Evolutionary conservation across 192 early-diverging fungal species (phyloP).

Genomic region (Rhizoclosmatium globosum): DNA sequence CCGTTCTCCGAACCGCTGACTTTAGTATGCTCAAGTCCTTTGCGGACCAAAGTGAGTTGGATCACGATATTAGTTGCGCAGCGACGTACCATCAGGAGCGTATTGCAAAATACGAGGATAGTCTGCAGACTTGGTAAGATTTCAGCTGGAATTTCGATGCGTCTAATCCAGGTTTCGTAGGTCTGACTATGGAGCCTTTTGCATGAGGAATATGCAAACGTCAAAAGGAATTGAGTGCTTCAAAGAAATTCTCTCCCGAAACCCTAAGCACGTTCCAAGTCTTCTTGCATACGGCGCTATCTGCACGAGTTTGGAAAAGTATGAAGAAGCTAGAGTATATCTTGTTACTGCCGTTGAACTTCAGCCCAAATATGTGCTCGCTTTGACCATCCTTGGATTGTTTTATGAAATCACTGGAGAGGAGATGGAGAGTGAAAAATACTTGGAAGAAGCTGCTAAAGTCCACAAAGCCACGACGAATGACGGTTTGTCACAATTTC

Average conservation of each 20-base stretch:
- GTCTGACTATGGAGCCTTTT: conserved; percentile 69
- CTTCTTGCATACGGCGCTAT: conserved; percentile 59
- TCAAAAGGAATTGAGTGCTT: conserved; percentile 66
- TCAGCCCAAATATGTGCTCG: conserved; percentile 58
- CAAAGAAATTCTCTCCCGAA: conserved; percentile 57
- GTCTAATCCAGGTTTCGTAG: conserved; percentile 34
- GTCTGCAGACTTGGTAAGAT: conserved; percentile 57
- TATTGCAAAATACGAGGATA: conserved; percentile 66
- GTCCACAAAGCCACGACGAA: conserved; percentile 41
- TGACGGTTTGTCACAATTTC: conserved; percentile 23
- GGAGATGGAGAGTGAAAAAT: conserved; percentile 59
- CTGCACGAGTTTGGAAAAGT: conserved; percentile 52
- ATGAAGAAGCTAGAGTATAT: conserved; percentile 63
- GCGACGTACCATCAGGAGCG: conserved; percentile 63
- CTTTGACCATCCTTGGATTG: conserved; percentile 56
- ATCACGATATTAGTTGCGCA: conserved; percentile 45
- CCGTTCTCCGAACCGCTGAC: conserved; percentile 49
- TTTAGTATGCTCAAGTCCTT: conserved; percentile 56
- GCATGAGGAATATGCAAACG: conserved; percentile 50
- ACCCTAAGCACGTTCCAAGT: conserved; percentile 64
- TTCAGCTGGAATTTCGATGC: not conserved
- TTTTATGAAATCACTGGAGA: conserved; percentile 62
- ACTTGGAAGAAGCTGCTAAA: conserved; percentile 49
- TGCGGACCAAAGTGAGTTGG: conserved; percentile 59
- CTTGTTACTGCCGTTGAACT: conserved; percentile 56